phyloP scores from a whole-genome alignment of 495 filamentous ascomycete species.

The Lepraria neglecta region DNA sequence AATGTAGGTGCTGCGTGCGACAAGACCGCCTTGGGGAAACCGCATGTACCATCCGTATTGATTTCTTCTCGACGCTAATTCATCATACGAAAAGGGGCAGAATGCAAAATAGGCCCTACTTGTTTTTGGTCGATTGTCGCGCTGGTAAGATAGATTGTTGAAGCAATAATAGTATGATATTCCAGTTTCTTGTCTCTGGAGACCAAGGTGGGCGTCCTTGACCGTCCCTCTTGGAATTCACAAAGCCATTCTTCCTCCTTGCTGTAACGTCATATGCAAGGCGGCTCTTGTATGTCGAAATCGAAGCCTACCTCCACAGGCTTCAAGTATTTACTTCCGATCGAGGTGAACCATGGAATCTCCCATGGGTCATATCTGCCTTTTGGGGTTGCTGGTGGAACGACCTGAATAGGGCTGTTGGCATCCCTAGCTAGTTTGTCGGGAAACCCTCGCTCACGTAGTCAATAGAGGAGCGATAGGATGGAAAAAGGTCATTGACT shows the following conservation, averaged over 20 bases:
- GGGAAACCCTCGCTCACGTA: background rate
- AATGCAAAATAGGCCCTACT: background rate
- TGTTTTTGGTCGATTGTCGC: background rate
- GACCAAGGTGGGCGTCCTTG: background rate
- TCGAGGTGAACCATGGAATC: background rate
- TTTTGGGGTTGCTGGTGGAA: background rate
- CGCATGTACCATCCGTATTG: background rate
- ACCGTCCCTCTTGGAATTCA: background rate
- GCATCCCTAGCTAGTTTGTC: background rate
- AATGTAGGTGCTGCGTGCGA: background rate
- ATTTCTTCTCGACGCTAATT: background rate
- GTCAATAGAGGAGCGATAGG: background rate
- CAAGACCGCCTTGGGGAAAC: background rate
- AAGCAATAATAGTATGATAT: background rate
- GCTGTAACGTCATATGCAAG: constrained; percentile 2
- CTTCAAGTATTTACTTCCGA: background rate
- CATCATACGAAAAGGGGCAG: background rate
- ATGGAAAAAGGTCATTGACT: too few relatives aligned
- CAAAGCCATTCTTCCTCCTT: constrained; percentile 5
- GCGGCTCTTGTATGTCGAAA: background rate
- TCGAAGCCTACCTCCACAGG: background rate
- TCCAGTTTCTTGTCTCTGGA: background rate
- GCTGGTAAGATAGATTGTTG: background rate
- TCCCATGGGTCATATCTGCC: background rate
- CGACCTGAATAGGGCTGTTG: too few relatives aligned